Base-by-base conservation (phyloP, 2,329 filamentous ascomycete genomes). In the Eutypa lata region DNA sequence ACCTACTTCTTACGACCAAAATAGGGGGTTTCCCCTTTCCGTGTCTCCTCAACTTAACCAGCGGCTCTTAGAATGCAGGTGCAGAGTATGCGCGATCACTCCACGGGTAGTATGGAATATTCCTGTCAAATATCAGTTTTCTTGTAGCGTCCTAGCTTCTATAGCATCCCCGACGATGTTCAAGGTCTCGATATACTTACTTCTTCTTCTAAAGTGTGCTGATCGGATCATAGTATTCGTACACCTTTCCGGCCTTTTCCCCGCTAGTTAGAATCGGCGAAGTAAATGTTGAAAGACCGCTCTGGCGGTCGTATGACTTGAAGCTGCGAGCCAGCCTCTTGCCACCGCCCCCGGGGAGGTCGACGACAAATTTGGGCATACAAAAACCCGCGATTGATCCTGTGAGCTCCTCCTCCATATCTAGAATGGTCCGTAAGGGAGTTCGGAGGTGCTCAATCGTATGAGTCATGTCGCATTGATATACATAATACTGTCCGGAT, bases 391-490 rank as follows among this genome's bases (percentile, higher is more conserved):
- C 82, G 44, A 86, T 80, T 0, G 76, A 81, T 28, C 83, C 84
- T 11, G 81, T 78, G 50, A 87, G 73, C 42, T 80, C 64, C 21
- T 76, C 72, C 64, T 87, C 83, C 0, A 87, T 69, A 18, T 82
- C 69, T 16, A 86, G 72, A 46, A 84, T 83, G 2, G 78, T 82
- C 43, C 74, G 73, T 11, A 87, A 73, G 2, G 82, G 82, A 1
- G 83, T 87, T 7, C 84, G 79, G 21, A 86, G 71, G 60, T 87
- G 83, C 68, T 87, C 84, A 2, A 82, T 73, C 44, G 77, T 79
- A 26, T 73, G 67, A 8, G 86, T 81, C 77, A 87, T 82, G 64
- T 87, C 84, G 46, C 79, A 80, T 61, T 86, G 82, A 65, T 87
- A 87, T 49, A 87, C 78, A 60, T 87, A 87, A 65, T 87, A 87